Evolutionary conservation across 2,329 filamentous ascomycete species (phyloP).

Genomic region (Aspergillus sp.): DNA sequence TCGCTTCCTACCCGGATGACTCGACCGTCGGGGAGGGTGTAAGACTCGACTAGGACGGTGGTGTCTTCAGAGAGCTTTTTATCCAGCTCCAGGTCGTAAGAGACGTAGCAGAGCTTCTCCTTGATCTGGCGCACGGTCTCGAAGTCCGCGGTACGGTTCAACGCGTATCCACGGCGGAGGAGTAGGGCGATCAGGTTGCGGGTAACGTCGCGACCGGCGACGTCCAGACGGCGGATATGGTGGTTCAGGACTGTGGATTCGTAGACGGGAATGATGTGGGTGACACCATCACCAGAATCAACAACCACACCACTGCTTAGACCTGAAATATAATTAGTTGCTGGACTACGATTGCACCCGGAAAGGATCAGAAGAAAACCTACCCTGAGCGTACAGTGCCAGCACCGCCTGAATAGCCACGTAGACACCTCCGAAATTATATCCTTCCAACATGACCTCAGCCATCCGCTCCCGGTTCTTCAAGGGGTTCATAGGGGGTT

Average conservation of each 20-base stretch:
- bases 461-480: constrained; percentile 97
- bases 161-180: constrained; percentile 83
- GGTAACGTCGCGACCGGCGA: constrained; percentile 95
- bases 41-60: constrained; percentile 92
- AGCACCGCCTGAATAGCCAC: constrained; percentile 96
- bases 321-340: constrained; percentile 41
- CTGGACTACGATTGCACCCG: too few relatives aligned
- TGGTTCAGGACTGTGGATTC: constrained; percentile 97
- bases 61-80: constrained; percentile 95
- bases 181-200: constrained; percentile 94
- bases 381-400: constrained; percentile 91
- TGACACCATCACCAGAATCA: constrained; percentile 95
- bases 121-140: constrained; percentile 99
- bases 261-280: constrained; percentile 97
- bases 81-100: constrained; percentile 93
- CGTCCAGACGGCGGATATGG: constrained; percentile 85
- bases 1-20: constrained; percentile 95
- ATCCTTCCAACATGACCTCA: constrained; percentile 98
- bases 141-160: constrained; percentile 97
- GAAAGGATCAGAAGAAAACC: constrained; percentile 11
- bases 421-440: constrained; percentile 92
- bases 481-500: constrained; percentile 95
- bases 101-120: constrained; percentile 99
- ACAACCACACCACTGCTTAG: constrained; percentile 93
- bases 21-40: constrained; percentile 91